Evolutionary conservation across 768 basidiomycete species (phyloP).

Genomic region (Exidia glandulosa): DNA sequence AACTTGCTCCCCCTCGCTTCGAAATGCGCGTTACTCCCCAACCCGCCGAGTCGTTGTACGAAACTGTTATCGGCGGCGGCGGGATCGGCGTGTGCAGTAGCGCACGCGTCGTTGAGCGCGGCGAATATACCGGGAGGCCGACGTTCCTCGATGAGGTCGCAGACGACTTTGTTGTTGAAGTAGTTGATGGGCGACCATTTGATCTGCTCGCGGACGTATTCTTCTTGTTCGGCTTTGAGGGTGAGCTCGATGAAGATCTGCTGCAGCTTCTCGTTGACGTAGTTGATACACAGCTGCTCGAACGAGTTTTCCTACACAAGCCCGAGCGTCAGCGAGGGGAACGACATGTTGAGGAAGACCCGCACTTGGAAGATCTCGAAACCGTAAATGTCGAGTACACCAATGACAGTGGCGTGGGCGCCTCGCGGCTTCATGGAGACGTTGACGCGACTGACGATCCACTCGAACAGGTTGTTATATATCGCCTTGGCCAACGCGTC

Average conservation of each 20-base stretch:
- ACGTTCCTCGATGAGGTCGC: constrained; percentile 93
- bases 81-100: constrained; percentile 96
- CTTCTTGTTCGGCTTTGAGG: constrained; percentile 97
- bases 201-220: constrained; percentile 96
- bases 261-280: constrained; percentile 99
- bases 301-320: constrained; percentile 77
- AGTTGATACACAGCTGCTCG: constrained; percentile 98
- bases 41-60: constrained; percentile 73
- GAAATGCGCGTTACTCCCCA: constrained; percentile 89
- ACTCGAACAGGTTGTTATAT: constrained; percentile 97
- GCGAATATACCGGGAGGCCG: constrained; percentile 96
- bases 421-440: constrained; percentile 90
- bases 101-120: constrained; percentile 96
- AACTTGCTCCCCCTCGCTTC: constrained; percentile 92
- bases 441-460: constrained; percentile 96
- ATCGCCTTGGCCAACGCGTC: constrained; percentile 93
- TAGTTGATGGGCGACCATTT: constrained; percentile 99
- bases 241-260: constrained; percentile 99
- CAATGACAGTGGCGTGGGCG: constrained; percentile 69
- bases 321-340: background rate
- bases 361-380: constrained; percentile 93
- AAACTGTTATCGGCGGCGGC: constrained; percentile 94
- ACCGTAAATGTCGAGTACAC: constrained; percentile 96
- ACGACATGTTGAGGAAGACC: constrained; percentile 4
- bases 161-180: constrained; percentile 97